Percentiles rank a stretch among this genome's conserved stretches.
Conservation (phyloP, 176 grass and related monocot species). For the Thinopyrum elongatum region DNA sequence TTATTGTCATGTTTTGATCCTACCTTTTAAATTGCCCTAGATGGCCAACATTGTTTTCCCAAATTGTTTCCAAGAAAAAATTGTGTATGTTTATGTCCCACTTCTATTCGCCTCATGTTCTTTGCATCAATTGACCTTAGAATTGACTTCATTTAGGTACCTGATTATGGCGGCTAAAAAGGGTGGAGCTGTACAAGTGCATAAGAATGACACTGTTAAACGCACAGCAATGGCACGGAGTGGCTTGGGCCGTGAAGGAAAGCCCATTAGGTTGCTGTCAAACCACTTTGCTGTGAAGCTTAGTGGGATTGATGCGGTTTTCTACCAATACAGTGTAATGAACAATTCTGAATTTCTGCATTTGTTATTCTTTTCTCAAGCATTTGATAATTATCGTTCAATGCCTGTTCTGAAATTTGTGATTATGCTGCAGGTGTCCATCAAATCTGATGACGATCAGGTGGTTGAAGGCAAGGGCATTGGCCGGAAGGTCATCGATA, state of each 20-base stretch:
- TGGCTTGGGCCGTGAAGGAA: constrained; percentile 50
- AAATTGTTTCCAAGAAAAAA: not conserved
- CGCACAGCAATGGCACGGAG: constrained; percentile 39
- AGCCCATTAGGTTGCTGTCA: constrained; percentile 47
- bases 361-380: not conserved
- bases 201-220: constrained; percentile 20
- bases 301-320: constrained; percentile 50
- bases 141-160: constrained; percentile 17
- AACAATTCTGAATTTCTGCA: constrained; percentile 23
- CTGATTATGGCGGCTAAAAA: constrained; percentile 35
- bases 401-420: constrained; percentile 21
- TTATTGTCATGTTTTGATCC: not conserved
- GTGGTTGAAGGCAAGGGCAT: constrained; percentile 63
- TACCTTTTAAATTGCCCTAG: not conserved
- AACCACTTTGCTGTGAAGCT: constrained; percentile 69
- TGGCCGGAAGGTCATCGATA: constrained; percentile 70
- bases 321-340: constrained; percentile 73
- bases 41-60: not conserved
- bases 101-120: not conserved
- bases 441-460: constrained; percentile 71
- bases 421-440: constrained; percentile 50
- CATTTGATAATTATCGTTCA: not conserved
- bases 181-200: constrained; percentile 30
- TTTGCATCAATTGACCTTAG: constrained; percentile 1
- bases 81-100: not conserved